A percentile compares a stretch with the other conserved stretches of the same genome.
Conservation (phyloP, 108 stramenopile species). For the Nitzschia palea region DNA sequence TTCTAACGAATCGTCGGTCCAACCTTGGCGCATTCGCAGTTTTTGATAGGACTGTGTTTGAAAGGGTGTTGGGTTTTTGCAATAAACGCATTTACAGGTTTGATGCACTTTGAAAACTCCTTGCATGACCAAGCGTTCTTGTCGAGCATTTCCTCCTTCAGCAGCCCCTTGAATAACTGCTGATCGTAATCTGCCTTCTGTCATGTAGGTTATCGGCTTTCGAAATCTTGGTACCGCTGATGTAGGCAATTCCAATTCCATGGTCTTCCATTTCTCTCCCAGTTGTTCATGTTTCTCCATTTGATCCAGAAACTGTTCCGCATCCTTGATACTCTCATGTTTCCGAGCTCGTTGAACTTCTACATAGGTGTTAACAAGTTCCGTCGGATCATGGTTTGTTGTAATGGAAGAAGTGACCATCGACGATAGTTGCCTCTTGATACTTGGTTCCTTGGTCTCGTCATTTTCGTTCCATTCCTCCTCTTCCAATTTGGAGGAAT, state of each 20-base stretch:
- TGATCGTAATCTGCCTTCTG: neutral
- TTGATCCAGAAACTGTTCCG: conserved; percentile 6
- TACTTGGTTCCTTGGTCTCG: neutral
- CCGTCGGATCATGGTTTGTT: neutral
- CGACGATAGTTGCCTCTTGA: neutral
- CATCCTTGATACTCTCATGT: neutral
- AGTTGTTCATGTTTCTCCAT: conserved; percentile 9
- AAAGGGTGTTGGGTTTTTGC: conserved; percentile 5
- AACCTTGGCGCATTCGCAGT: conserved; percentile 3
- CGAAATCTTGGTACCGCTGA: conserved; percentile 1
- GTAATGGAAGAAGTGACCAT: neutral
- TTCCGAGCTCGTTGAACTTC: neutral
- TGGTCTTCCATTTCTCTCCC: neutral
- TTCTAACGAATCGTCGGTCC: conserved; percentile 7
- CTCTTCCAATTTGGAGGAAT: neutral
- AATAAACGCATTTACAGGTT: conserved; percentile 9
- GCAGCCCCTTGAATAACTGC: neutral
- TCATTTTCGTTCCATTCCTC: neutral
- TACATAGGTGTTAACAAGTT: conserved; percentile 10
- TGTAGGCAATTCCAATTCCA: conserved; percentile 4
- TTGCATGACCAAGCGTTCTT: neutral
- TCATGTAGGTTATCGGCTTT: conserved; percentile 7
- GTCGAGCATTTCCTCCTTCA: neutral
- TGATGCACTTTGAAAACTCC: neutral
- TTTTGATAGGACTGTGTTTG: conserved; percentile 23